Percentiles rank a stretch among this genome's conserved stretches.
Evolutionary conservation across 352 stramenopile species (phyloP).

Genomic region (Phytophthora tentaculata): DNA sequence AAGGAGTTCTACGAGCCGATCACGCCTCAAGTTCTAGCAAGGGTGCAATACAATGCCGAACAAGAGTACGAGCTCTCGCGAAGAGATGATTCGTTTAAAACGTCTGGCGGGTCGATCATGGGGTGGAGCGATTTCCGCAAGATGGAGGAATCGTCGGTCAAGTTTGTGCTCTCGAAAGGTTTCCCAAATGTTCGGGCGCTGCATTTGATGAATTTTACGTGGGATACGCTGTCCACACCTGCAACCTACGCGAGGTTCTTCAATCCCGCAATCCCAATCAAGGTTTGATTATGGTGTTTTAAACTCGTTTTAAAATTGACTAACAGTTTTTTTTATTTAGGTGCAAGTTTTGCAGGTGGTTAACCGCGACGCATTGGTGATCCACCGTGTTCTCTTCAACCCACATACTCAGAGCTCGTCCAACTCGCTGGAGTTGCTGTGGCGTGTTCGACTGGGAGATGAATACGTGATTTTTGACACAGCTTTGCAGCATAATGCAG

Average conservation of each 20-base stretch:
- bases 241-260: slow-evolving; percentile 50
- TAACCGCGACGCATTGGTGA: slow-evolving; percentile 51
- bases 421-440: slow-evolving; percentile 63
- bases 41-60: slow-evolving; percentile 34
- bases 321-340: slow-evolving; percentile 19
- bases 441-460: slow-evolving; percentile 46
- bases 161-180: slow-evolving; percentile 56
- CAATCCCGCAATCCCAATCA: slow-evolving; percentile 42
- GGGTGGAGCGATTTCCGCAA: slow-evolving; percentile 59
- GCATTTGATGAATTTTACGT: slow-evolving; percentile 50
- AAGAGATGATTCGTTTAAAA: slow-evolving; percentile 35
- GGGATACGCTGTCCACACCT: slow-evolving; percentile 35
- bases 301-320: neutral
- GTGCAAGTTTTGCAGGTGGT: slow-evolving; percentile 65
- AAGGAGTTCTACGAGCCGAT: slow-evolving; percentile 50
- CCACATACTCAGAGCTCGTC: slow-evolving; percentile 57
- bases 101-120: slow-evolving; percentile 49
- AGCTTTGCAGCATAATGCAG: slow-evolving; percentile 57
- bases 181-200: slow-evolving; percentile 42
- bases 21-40: slow-evolving; percentile 15
- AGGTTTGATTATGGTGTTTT: slow-evolving; percentile 17
- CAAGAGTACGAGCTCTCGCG: slow-evolving; percentile 37
- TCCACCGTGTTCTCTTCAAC: slow-evolving; percentile 68
- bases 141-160: slow-evolving; percentile 44
- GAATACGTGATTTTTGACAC: slow-evolving; percentile 67